Base-by-base conservation (phyloP, 495 filamentous ascomycete genomes). In the Penicillium cataractarum region DNA sequence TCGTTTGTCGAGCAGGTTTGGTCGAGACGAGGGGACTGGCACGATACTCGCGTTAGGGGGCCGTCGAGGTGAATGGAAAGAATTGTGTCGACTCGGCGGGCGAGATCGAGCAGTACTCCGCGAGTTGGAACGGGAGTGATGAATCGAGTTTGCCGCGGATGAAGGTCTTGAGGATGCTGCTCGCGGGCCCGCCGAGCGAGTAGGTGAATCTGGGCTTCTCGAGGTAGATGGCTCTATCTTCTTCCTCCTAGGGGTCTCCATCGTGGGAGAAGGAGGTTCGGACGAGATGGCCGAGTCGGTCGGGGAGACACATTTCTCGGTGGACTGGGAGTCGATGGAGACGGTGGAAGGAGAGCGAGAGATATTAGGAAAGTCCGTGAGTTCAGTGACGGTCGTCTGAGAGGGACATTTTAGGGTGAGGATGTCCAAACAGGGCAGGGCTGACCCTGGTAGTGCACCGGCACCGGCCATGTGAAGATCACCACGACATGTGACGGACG, bases 401-500 rank as follows among this genome's bases (percentile, higher is more conserved):
- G 46, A 57, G 27, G 48, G 50, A 53, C 33, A 52, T 62, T 68
- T 60, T 35, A 54, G 51, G 13, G 49, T 60, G 46, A 60, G 37
- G 48, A 65, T 55, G 12, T 61, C 37, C 42, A 63, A 39, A 33
- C 46, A 24, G 24, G 66, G 63, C 54, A 27, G 59, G 22, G 39
- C 48, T 27, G 49, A 15, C 33, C 49, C 27, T 44, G 52, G 37
- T 46, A 27, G 52, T 57, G 55, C 44, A 55, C 31, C 21, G 48
- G 55, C 44, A 55, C 31, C 21, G 48, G 44, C 51, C 65, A 67
- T 67, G 56, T 60, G 55, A 55, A 68, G 63, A 61, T 68, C 62
- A 60, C 57, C 63, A 64, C 61, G 70, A 32, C 73, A 74, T 74
- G 73, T 75, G 73, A 75, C 58, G 39, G 69, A 66, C 51, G 69